Evolutionary conservation across 2,329 filamentous ascomycete species (phyloP).

Genomic region (Emmonsia crescens): DNA sequence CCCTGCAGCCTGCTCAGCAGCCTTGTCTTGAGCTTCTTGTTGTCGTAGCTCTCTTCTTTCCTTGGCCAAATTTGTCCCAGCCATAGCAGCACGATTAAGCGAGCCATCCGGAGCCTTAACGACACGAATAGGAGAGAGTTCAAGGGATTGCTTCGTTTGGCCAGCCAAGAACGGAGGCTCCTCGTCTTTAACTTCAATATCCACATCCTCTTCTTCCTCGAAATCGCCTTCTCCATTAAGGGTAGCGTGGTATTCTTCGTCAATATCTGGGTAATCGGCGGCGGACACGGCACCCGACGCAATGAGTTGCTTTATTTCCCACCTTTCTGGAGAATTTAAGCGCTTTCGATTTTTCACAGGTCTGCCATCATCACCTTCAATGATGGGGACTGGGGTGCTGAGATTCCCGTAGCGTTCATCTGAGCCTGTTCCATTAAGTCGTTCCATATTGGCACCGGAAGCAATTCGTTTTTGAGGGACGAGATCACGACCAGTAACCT

Average conservation of each 20-base stretch:
- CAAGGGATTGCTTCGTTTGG: slow-evolving; percentile 91
- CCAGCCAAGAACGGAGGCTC: slow-evolving; percentile 92
- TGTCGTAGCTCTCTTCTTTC: slow-evolving; percentile 82
- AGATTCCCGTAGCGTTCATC: slow-evolving; percentile 49
- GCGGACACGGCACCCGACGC: slow-evolving; percentile 89
- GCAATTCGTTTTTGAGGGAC: slow-evolving; percentile 66
- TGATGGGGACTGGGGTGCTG: slow-evolving; percentile 47
- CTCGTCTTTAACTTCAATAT: slow-evolving; percentile 93
- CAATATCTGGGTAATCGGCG: slow-evolving; percentile 85
- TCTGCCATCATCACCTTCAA: slow-evolving; percentile 49
- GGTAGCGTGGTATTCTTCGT: slow-evolving; percentile 86
- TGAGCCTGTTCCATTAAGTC: slow-evolving; percentile 51
- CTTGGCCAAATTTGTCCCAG: slow-evolving; percentile 76
- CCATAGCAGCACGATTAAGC: slow-evolving; percentile 91
- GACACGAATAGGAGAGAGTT: slow-evolving; percentile 88
- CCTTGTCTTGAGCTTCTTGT: slow-evolving; percentile 70
- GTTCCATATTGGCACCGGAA: slow-evolving; percentile 83
- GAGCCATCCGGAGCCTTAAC: slow-evolving; percentile 98
- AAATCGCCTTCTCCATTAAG: slow-evolving; percentile 76
- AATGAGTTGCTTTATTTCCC: slow-evolving; percentile 95
- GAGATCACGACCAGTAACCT: slow-evolving; percentile 73
- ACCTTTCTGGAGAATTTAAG: slow-evolving; percentile 91
- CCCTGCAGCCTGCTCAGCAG: slow-evolving; percentile 61
- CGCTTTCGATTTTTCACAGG: slow-evolving; percentile 65
- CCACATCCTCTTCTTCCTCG: slow-evolving; percentile 90